A percentile compares a stretch with the other conserved stretches of the same genome.
These are phyloP conservation scores for Amanita jacksonii DNA, from an alignment of 768 basidiomycete species.

Conservation along the genomic window DNA sequence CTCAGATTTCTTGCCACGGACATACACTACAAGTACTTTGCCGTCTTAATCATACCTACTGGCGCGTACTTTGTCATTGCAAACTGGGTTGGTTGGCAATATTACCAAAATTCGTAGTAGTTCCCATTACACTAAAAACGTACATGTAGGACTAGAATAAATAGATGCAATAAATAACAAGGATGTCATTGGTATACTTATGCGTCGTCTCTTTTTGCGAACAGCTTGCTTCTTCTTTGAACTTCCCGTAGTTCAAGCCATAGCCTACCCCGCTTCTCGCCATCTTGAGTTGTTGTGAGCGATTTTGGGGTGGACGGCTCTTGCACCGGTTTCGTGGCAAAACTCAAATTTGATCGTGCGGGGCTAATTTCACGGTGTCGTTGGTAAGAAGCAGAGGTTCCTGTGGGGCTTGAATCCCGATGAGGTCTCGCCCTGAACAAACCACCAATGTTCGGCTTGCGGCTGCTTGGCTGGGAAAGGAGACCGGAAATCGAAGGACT, in stretches of 20 bases:
- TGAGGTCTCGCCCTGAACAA: slow-evolving; percentile 1
- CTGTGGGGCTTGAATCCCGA: slow-evolving; percentile 13
- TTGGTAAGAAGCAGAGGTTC: slow-evolving; percentile 2
- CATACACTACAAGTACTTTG: slow-evolving; percentile 87
- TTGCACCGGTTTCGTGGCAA: slow-evolving; percentile 3
- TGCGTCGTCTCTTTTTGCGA: slow-evolving; percentile 27
- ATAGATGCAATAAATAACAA: slow-evolving; percentile 13
- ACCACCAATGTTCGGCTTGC: background rate
- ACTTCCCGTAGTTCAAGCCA: slow-evolving; percentile 49
- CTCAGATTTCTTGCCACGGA: slow-evolving; percentile 59
- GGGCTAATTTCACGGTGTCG: slow-evolving; percentile 5
- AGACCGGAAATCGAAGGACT: slow-evolving; percentile 2
- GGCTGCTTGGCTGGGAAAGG: background rate
- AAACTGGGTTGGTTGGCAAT: slow-evolving; percentile 99
- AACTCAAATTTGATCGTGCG: slow-evolving; percentile 4
- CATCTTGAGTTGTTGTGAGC: slow-evolving; percentile 23
- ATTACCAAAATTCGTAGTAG: slow-evolving; percentile 81
- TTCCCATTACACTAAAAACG: background rate
- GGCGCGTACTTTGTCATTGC: slow-evolving; percentile 88
- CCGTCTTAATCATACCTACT: slow-evolving; percentile 69
- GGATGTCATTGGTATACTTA: background rate
- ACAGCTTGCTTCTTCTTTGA: slow-evolving; percentile 35
- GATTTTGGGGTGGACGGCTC: slow-evolving; percentile 14
- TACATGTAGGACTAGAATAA: slow-evolving; percentile 8
- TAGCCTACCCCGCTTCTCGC: slow-evolving; percentile 32